Evolutionary conservation across 768 basidiomycete genomes (phyloP), one percentile per base, ranked within the genome.

Genomic region (Collybia mongolica): DNA sequence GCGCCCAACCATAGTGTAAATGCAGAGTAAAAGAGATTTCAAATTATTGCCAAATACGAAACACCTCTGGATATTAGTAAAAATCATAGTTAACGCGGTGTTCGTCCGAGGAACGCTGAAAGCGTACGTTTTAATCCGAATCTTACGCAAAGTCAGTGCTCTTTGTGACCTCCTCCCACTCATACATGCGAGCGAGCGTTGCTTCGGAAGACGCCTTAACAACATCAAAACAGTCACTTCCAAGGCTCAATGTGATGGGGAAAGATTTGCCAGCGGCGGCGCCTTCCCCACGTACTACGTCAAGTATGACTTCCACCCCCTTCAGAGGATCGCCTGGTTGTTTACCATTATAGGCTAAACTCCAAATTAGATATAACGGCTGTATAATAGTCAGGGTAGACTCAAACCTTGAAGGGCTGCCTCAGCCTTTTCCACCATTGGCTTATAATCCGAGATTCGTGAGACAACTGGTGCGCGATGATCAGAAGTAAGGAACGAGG

Each of bases 281-380:
- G 19, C 76, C 75, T 53, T 77, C 75, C 12, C 74, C 72, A 22
- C 70, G 63, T 15, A 78, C 55, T 7, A 26, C 24, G 7, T 26
- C 24, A 26, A 26, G 24, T 7, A 26, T 26, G 24, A 58, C 51
- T 11, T 56, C 49, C 19, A 61, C 61, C 1, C 61, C 66, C 53
- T 64, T 66, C 20, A 28, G 42, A 11, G 67, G 58, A 51, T 65
- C 58, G 23, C 61, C 49, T 9, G 49, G 49, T 24, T 62, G 61
- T 12, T 55, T 52, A 15, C 51, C 60, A 40, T 55, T 60, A 20
- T 57, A 53, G 11, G 41, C 39, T 50, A 28, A 3, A 12, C 29
- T 19, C 18, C 14, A 6, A 2, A 14, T 22, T 7, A 42, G 12
- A 26, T 15, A 32, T n/a, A 46, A 6, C 2, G 18, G 42, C 6